Evolutionary conservation across 345 rosid genomes (phyloP).

Genomic region (Populus alba): DNA sequence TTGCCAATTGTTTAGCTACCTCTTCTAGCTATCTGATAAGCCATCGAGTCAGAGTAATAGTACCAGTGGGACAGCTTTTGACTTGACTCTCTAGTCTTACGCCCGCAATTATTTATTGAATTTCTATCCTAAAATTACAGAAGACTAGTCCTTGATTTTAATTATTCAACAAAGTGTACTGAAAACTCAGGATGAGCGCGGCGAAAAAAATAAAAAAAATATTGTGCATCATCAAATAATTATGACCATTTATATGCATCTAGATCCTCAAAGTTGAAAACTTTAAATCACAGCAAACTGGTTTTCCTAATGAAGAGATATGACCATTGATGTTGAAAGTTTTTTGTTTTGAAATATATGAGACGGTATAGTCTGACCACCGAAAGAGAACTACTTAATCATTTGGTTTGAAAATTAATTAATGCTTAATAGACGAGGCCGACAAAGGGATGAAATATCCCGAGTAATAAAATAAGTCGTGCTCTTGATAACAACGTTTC

Average conservation of each 20-base stretch:
- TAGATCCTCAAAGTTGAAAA: too few relatives aligned
- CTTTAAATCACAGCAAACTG: too few relatives aligned
- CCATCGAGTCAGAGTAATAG: not conserved
- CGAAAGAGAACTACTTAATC: not conserved
- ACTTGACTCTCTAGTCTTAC: not conserved
- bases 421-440: not conserved
- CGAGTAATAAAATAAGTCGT: not conserved
- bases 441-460: not conserved
- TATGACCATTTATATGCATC: too few relatives aligned
- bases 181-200: too few relatives aligned
- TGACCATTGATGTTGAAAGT: not conserved
- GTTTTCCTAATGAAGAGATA: too few relatives aligned
- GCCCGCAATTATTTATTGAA: not conserved
- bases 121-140: too few relatives aligned
- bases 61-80: not conserved
- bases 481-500: not conserved
- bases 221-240: too few relatives aligned
- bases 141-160: too few relatives aligned
- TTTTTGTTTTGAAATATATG: too few relatives aligned
- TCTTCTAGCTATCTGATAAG: not conserved
- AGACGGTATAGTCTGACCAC: not conserved
- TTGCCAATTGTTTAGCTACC: not conserved
- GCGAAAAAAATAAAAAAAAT: too few relatives aligned
- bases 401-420: not conserved
- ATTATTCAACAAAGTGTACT: too few relatives aligned